Percentiles rank a stretch among this genome's conserved stretches.
Conservation (phyloP, 2,329 filamentous ascomycete species). For the Fusarium torreyae region DNA sequence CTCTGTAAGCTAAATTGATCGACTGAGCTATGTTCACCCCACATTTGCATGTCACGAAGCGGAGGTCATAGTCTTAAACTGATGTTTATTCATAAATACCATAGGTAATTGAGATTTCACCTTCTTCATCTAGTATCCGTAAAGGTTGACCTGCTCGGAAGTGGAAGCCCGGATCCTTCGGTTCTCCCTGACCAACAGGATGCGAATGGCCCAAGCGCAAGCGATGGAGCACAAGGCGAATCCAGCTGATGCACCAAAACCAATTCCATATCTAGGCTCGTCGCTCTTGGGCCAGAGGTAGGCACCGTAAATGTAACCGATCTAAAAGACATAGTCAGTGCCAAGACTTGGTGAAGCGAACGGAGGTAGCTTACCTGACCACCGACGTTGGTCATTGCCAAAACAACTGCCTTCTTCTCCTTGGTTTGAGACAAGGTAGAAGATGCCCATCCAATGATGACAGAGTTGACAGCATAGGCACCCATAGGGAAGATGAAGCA, state of each 20-base stretch:
- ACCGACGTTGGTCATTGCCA: conserved; percentile 65
- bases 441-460: conserved; percentile 64
- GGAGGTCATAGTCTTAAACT: too few species aligned
- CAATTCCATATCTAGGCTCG: conserved; percentile 62
- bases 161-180: conserved; percentile 55
- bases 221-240: conserved; percentile 57
- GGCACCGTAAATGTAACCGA: conserved; percentile 66
- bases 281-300: conserved; percentile 65
- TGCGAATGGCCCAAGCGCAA: conserved; percentile 61
- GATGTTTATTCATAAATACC: not conserved
- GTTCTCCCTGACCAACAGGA: conserved; percentile 60
- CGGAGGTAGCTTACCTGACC: conserved; percentile 49
- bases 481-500: conserved; percentile 61
- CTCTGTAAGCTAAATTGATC: not conserved
- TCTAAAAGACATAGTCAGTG: conserved; percentile 32
- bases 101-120: not conserved
- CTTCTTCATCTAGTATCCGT: conserved; percentile 52
- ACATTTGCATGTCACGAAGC: not conserved
- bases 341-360: fast-evolving
- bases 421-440: conserved; percentile 63
- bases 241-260: conserved; percentile 61
- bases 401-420: conserved; percentile 64
- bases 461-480: conserved; percentile 62
- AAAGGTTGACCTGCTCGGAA: conserved; percentile 55
- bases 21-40: not conserved